A percentile compares a stretch with the other conserved stretches of the same genome.
Conservation (phyloP, 345 rosid genomes). For the Gossypium stocksii region DNA sequence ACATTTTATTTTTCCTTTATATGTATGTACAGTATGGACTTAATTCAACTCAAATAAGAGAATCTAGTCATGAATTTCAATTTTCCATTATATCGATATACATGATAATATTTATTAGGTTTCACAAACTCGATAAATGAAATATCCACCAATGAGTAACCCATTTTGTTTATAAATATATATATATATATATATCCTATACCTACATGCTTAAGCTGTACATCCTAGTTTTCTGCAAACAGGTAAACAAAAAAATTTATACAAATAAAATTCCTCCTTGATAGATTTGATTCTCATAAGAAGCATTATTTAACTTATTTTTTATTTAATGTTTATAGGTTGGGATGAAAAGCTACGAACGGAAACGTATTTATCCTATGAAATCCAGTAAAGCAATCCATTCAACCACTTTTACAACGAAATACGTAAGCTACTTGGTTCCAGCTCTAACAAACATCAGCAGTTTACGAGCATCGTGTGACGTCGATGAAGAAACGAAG, state of each 20-base stretch:
- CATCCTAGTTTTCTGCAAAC: background rate
- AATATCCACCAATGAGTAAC: constrained; percentile 6
- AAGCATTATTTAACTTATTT: background rate
- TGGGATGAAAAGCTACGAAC: constrained; percentile 31
- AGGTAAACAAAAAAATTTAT: no score
- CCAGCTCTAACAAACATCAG: constrained; percentile 33
- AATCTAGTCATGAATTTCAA: no score
- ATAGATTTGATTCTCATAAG: background rate
- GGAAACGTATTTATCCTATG: constrained; percentile 25
- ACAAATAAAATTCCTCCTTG: background rate
- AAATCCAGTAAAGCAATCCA: constrained; percentile 23
- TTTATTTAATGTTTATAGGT: background rate
- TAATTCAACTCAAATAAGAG: no score
- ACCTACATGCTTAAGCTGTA: background rate
- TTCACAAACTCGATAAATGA: background rate
- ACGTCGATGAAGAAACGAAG: constrained; percentile 2
- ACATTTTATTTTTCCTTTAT: no score
- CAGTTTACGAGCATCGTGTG: background rate
- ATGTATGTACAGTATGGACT: no score
- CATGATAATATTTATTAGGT: background rate
- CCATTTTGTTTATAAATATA: background rate
- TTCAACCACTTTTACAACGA: constrained; percentile 21
- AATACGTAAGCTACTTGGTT: constrained; percentile 28
- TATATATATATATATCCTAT: background rate
- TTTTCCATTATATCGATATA: no score